Evolutionary conservation across 139 green algal species (phyloP), one percentile per base, ranked within the genome.

Genomic region (Haematococcus sp.): DNA sequence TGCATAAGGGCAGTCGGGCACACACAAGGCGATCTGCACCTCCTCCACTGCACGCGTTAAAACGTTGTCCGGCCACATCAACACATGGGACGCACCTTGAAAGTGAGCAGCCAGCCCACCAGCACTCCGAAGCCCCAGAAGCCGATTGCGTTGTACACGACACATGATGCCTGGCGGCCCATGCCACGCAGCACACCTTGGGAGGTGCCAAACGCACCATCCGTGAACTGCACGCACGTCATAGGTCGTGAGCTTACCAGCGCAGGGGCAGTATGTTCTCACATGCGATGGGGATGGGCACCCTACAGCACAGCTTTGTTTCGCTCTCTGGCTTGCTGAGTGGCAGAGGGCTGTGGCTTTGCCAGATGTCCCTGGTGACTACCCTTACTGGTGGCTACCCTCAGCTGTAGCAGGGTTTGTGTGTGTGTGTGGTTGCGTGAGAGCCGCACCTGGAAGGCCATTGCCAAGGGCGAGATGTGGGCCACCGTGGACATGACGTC

Each of bases 111-210:
- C 51, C 68, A 84, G 54, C 78, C 78, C 3, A 78, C 43, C 16
- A 75, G 51, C 17, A 86, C 76, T 2, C 76, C 81, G 2, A 80
- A 63, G 35, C 67, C 49, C 81, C 81, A 86, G 76, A 86, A 86
- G 28, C 69, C 71, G 0, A 78, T 4, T 46, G 78, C 46, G 76
- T 86, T 86, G 70, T 73, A 79, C 7, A 51, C 0, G 69, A 83
- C 76, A 19, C 83, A 68, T 35, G 76, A 68, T 0, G 32, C 56
- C 63, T 86, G 81, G 1, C 76, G 60, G 22, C 81, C 76, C 40
- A 83, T 66, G 30, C 76, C 81, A 2, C 81, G 63, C 35, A 86
- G 63, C 59, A 86, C 76, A 15, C 81, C 81, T 68, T 86, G 81
- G 19, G 30, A 49, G 33, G 80, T 86, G 63, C 80, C 80, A 44